Conservation (phyloP, 2,329 filamentous ascomycete genomes). For the Arachnopeziza araneosa region DNA sequence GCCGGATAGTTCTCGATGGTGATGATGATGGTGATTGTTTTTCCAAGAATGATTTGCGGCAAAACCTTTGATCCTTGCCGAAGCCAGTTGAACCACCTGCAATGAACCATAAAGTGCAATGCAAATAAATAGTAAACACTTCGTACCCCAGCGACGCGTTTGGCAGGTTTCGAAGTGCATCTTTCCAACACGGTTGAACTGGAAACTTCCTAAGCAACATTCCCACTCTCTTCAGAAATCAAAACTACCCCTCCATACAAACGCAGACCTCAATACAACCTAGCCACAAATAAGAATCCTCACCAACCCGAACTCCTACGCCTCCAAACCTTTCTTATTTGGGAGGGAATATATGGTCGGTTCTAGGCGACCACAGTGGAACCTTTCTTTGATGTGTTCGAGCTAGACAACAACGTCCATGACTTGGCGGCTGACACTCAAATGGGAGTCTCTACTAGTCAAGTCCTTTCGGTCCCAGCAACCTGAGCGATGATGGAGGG, state of each 20-base stretch:
- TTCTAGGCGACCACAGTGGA: background rate
- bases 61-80: background rate
- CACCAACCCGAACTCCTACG: background rate
- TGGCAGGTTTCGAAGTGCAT: background rate
- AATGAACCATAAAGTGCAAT: background rate
- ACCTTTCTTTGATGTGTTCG: background rate
- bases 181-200: background rate
- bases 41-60: background rate
- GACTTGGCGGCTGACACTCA: background rate
- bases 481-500: slow-evolving; percentile 38
- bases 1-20: background rate
- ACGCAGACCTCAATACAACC: background rate
- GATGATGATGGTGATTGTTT: background rate
- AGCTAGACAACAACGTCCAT: background rate
- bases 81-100: background rate
- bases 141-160: background rate
- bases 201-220: background rate
- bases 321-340: background rate
- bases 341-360: background rate
- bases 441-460: background rate
- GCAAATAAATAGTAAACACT: background rate
- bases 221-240: background rate
- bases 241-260: background rate
- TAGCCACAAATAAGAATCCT: background rate
- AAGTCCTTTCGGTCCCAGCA: slow-evolving; percentile 7